A percentile compares a stretch with the other conserved stretches of the same genome.
Conservation (phyloP, 805 yeast species). For the Saccharomycopsis sp. region DNA sequence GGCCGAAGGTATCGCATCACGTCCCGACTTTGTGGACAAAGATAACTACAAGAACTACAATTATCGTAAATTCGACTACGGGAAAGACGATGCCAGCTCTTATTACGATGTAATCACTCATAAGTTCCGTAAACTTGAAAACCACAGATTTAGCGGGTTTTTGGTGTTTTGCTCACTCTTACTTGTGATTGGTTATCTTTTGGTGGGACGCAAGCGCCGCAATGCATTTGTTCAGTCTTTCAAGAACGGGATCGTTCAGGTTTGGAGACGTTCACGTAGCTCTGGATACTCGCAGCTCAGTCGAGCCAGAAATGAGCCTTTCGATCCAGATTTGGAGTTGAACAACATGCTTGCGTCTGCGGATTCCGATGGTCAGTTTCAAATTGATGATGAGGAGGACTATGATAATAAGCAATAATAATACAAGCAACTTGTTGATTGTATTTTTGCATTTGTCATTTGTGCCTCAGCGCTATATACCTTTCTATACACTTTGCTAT, state of each 20-base stretch:
- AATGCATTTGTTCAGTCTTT: neutral
- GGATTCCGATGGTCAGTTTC: constrained; percentile 12
- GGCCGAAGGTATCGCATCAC: constrained; percentile 29
- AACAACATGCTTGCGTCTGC: constrained; percentile 6
- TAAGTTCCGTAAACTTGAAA: constrained; percentile 20
- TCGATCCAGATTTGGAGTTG: constrained; percentile 16
- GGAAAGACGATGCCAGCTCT: constrained; percentile 35
- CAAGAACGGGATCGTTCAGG: neutral
- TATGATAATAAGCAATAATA: neutral
- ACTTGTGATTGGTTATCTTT: constrained; percentile 28
- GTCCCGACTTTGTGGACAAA: constrained; percentile 37
- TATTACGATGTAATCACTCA: constrained; percentile 24
- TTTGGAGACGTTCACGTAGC: neutral
- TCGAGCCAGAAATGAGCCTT: neutral
- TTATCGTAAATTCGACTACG: constrained; percentile 30
- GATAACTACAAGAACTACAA: constrained; percentile 18
- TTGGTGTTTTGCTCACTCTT: constrained; percentile 30
- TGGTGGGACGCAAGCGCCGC: constrained; percentile 31
- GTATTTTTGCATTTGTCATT: too few relatives aligned
- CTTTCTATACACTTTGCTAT: too few relatives aligned
- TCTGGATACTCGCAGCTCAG: constrained; percentile 4
- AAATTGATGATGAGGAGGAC: constrained; percentile 16
- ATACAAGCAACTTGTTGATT: too few relatives aligned
- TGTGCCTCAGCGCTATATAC: too few relatives aligned
- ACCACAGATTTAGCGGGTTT: constrained; percentile 34